A percentile compares a stretch with the other conserved stretches of the same genome.
These are phyloP conservation scores for Proliferodiscus dingleyae DNA, from an alignment of 2,329 filamentous ascomycete genomes.

Conservation along the genomic window DNA sequence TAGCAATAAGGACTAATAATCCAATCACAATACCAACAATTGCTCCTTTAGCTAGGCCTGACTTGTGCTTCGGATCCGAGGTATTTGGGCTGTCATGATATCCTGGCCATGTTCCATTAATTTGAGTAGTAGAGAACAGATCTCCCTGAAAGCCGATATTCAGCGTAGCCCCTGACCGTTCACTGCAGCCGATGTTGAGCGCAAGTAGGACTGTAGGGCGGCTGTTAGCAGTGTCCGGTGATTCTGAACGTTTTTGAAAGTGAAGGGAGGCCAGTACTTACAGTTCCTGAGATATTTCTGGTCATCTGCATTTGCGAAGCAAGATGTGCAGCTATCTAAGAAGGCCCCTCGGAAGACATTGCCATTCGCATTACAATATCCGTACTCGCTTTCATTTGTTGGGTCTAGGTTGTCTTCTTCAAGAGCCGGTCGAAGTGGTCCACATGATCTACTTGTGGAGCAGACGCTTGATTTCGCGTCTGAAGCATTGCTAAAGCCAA, in stretches of 20 bases:
- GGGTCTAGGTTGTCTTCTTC: conserved; percentile 21
- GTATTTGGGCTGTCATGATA: conserved; percentile 4
- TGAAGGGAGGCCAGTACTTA: too few species aligned
- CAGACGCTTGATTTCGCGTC: conserved; percentile 23
- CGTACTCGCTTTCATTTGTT: conserved; percentile 18
- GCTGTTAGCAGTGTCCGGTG: too few species aligned
- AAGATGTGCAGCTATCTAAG: conserved; percentile 11
- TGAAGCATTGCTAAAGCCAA: conserved; percentile 22
- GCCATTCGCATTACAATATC: conserved; percentile 25
- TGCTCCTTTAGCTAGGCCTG: conserved; percentile 14
- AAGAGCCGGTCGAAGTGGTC: conserved; percentile 21
- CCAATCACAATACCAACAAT: conserved; percentile 27
- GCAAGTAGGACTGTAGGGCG: conserved; percentile 26
- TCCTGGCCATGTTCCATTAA: conserved; percentile 21
- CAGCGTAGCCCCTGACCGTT: conserved; percentile 18
- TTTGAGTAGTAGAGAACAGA: conserved; percentile 22
- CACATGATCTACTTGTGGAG: conserved; percentile 21
- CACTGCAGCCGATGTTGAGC: conserved; percentile 25
- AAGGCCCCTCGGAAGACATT: conserved; percentile 14
- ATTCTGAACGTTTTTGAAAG: too few species aligned
- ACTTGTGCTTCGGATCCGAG: conserved; percentile 4
- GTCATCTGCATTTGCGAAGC: conserved; percentile 7
- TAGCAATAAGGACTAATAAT: conserved; percentile 11
- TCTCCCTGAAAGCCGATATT: conserved; percentile 23
- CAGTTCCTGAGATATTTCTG: conserved; percentile 21